These are phyloP conservation scores for Cruciata laevipes DNA, from an alignment of 257 asterid species.

Conservation along the genomic window DNA sequence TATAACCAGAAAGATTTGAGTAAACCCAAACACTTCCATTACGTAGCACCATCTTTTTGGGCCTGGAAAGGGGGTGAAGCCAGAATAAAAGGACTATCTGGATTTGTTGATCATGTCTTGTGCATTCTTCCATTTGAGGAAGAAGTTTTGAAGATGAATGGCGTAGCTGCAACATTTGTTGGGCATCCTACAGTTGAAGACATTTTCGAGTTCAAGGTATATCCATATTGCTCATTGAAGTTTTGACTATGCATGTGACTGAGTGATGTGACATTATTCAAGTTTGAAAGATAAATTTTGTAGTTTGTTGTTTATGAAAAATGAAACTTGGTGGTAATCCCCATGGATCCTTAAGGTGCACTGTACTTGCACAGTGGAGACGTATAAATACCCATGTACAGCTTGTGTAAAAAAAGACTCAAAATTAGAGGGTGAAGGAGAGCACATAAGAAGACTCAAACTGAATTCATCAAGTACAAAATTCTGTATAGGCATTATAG, in stretches of 20 bases:
- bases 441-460: neutral
- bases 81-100: conserved; percentile 62
- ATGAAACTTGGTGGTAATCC: neutral
- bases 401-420: neutral
- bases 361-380: neutral
- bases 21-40: conserved; percentile 75
- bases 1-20: conserved; percentile 34
- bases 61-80: conserved; percentile 97
- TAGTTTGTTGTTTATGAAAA: neutral
- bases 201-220: conserved; percentile 53
- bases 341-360: neutral
- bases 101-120: conserved; percentile 74
- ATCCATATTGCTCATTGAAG: neutral
- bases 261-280: neutral
- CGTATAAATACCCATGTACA: neutral
- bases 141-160: conserved; percentile 58
- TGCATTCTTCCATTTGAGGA: conserved; percentile 98
- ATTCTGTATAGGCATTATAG: neutral
- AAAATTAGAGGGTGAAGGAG: neutral
- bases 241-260: neutral
- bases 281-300: neutral
- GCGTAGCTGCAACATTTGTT: conserved; percentile 79
- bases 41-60: conserved; percentile 97
- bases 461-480: neutral
- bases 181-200: conserved; percentile 97